Base-by-base conservation (phyloP, 768 basidiomycete species). In the Pleurotus ostreatus region DNA sequence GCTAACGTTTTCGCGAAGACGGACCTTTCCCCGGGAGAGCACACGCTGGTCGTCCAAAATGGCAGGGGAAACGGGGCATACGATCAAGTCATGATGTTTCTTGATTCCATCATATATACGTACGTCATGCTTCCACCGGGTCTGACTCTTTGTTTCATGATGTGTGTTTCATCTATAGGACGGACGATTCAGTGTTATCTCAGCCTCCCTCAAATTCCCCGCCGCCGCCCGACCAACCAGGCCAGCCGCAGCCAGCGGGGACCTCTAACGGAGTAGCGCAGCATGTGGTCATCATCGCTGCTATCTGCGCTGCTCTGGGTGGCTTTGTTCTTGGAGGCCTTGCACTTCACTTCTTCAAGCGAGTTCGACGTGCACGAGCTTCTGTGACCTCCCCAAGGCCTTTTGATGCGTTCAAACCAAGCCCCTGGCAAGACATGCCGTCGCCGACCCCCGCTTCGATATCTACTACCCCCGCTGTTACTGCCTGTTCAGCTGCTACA, bases 11-110 rank as follows among this genome's bases (percentile, higher is more conserved):
- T 53, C 39, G 23, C 16, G 41, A 34, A 38, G 38, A 39, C 39
- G 3, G 39, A 38, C 15, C 51, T 53, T 11, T 22, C 51, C 23
- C 51, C 26, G 2, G 51, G 39, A 23, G 38, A 40, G n/a, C 51
- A 53, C 25, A 53, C 51, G 3, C 8, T 53, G 11, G 39, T 41
- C n/a, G 11, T 53, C 5, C 51, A 53, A 25, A 53, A 41, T 41
- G 51, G 51, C 7, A 37, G 51, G 2, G 37, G 38, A 25, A 41
- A 41, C n/a, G 39, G 38, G 16, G 12, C 43, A 41, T 41, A 37
- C 39, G 51, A 53, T 20, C 51, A 53, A 22, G 51, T 53, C 12
- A 53, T 53, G 51, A 53, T 53, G 51, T 53, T 53, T 30, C 51
- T 53, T 23, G 39, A 53, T 41, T 53, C 51, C 15, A 25, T 53